Conservation (phyloP, 208 protist species). For the Trypanosoma scelopori region DNA sequence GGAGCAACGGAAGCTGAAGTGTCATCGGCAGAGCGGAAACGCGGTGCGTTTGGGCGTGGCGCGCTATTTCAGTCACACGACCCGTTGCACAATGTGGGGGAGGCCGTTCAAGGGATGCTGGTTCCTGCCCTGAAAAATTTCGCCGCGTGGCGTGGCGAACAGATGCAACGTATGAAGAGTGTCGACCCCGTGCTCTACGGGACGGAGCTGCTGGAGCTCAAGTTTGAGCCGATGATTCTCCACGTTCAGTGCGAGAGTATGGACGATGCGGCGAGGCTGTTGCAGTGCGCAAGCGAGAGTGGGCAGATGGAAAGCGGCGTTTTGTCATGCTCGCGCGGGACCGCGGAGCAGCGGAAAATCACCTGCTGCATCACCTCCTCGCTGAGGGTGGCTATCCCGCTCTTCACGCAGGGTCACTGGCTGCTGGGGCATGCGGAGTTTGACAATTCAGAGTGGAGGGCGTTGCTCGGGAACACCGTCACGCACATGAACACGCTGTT, state of each 20-base stretch:
- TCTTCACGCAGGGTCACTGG: slow-evolving; percentile 51
- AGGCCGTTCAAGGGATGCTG: slow-evolving; percentile 22
- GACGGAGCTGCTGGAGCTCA: slow-evolving; percentile 75
- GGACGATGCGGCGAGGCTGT: slow-evolving; percentile 47
- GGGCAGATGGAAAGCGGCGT: slow-evolving; percentile 79
- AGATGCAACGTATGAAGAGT: slow-evolving; percentile 4
- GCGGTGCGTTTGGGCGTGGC: slow-evolving; percentile 59
- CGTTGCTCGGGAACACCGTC: slow-evolving; percentile 36
- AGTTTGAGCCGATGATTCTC: slow-evolving; percentile 88
- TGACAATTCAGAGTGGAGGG: slow-evolving; percentile 28
- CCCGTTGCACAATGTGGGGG: slow-evolving; percentile 33
- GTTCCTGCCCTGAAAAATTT: slow-evolving; percentile 45
- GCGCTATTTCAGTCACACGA: slow-evolving; percentile 79
- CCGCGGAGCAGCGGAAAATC: slow-evolving; percentile 53
- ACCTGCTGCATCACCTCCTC: slow-evolving; percentile 81
- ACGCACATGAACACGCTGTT: slow-evolving; percentile 66
- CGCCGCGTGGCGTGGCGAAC: slow-evolving; percentile 42
- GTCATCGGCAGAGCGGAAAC: slow-evolving; percentile 44
- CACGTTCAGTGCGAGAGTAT: slow-evolving; percentile 68
- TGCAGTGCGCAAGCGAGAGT: slow-evolving; percentile 74
- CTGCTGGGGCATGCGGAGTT: slow-evolving; percentile 32
- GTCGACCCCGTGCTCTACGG: slow-evolving; percentile 22
- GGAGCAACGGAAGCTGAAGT: neutral
- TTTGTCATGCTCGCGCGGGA: slow-evolving; percentile 60
- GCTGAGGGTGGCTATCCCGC: slow-evolving; percentile 58